A percentile compares a stretch with the other conserved stretches of the same genome.
Evolutionary conservation across 2,329 filamentous ascomycete genomes (phyloP).

Genomic region (Celoporthe dispersa): DNA sequence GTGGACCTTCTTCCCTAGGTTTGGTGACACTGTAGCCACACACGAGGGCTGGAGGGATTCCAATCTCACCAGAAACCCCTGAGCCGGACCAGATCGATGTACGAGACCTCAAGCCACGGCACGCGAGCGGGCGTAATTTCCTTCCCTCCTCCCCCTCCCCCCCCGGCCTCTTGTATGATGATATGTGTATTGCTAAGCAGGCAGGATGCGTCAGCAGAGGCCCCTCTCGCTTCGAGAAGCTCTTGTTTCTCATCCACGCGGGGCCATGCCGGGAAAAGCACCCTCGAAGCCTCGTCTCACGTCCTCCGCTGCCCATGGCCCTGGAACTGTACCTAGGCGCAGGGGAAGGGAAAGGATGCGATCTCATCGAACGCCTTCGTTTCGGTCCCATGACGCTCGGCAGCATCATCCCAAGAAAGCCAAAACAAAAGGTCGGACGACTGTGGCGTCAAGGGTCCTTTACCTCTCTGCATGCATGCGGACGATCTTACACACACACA

Average conservation of each 20-base stretch:
- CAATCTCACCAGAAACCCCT: background rate
- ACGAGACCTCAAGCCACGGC: background rate
- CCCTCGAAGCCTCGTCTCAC: conserved; percentile 2
- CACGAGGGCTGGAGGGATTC: background rate
- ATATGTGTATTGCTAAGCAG: no score
- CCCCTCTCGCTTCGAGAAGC: background rate
- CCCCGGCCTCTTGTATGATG: background rate
- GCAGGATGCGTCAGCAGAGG: background rate
- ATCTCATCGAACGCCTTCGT: background rate
- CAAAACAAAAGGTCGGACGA: background rate
- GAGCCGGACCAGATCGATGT: background rate
- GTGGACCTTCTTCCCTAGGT: background rate
- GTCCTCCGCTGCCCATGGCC: background rate
- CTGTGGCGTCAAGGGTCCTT: background rate
- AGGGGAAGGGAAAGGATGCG: background rate
- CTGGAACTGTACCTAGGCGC: background rate
- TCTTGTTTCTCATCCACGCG: background rate
- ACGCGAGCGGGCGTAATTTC: background rate
- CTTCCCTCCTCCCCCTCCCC: no score
- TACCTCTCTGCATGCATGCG: background rate
- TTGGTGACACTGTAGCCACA: conserved; percentile 2
- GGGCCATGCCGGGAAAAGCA: background rate
- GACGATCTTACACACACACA: background rate
- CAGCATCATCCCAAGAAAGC: background rate
- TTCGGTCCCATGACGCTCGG: background rate